A percentile compares a stretch with the other conserved stretches of the same genome.
Conservation (phyloP, 2,329 filamentous ascomycete genomes). For the Eurotiales sp. region DNA sequence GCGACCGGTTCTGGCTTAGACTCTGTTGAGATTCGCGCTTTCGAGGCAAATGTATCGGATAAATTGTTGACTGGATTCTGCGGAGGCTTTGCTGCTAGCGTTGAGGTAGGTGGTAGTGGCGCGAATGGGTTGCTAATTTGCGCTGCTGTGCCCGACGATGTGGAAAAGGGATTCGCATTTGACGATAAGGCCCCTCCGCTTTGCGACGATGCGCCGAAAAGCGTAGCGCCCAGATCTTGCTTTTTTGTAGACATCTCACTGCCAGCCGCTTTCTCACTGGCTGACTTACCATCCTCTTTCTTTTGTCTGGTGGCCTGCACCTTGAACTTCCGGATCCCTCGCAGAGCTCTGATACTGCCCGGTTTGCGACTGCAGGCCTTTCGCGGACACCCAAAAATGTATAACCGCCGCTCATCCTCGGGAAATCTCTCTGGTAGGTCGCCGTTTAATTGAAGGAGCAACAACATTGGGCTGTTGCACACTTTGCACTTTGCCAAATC, state of each 20-base stretch:
- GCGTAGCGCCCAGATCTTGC: constrained; percentile 51
- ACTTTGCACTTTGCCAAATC: constrained; percentile 78
- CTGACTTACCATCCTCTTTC: constrained; percentile 18
- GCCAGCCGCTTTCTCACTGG: constrained; percentile 13
- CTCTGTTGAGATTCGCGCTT: constrained; percentile 52
- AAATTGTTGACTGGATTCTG: constrained; percentile 55
- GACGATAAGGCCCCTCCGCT: constrained; percentile 34
- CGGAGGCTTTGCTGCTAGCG: constrained; percentile 43
- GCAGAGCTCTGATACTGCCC: constrained; percentile 73
- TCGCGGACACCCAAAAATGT: constrained; percentile 76
- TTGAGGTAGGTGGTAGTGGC: constrained; percentile 38
- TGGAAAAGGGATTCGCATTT: constrained; percentile 61
- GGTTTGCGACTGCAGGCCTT: constrained; percentile 76
- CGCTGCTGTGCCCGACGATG: constrained; percentile 30
- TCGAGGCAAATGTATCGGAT: constrained; percentile 71
- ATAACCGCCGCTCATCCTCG: constrained; percentile 80
- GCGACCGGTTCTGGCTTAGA: constrained; percentile 30
- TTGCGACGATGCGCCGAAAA: constrained; percentile 54
- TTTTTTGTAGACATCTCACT: constrained; percentile 19
- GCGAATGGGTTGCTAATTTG: constrained; percentile 59
- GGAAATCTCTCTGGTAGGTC: constrained; percentile 85
- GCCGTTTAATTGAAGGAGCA: constrained; percentile 86
- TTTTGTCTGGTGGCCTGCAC: constrained; percentile 28
- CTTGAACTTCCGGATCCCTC: constrained; percentile 58
- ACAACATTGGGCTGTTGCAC: constrained; percentile 77